These are phyloP conservation scores for Lyophyllum shimeji DNA, from an alignment of 768 basidiomycete genomes.

Conservation along the genomic window DNA sequence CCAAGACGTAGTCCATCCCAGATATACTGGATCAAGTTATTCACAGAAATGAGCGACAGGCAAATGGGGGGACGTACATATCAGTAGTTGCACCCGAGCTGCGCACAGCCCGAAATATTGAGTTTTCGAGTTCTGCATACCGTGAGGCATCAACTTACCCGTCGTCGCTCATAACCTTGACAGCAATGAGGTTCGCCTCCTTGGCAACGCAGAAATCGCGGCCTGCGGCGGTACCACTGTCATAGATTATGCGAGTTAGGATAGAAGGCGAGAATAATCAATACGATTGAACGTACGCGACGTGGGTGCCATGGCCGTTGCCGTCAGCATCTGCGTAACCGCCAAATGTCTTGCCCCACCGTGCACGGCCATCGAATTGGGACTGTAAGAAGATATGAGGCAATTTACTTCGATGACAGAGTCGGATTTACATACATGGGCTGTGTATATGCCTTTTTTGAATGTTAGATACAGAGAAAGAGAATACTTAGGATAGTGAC, in stretches of 20 bases:
- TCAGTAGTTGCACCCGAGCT: conserved; percentile 11
- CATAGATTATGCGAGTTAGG: background rate
- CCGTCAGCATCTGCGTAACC: conserved; percentile 27
- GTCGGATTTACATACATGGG: conserved; percentile 2
- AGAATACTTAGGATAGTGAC: background rate
- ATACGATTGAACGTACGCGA: conserved; percentile 24
- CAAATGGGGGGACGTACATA: background rate
- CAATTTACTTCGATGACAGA: background rate
- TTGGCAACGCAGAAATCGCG: conserved; percentile 34
- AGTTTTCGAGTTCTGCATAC: background rate
- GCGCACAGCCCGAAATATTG: background rate
- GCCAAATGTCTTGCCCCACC: conserved; percentile 38
- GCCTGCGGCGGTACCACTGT: conserved; percentile 34
- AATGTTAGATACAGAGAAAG: background rate
- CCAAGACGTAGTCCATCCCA: background rate
- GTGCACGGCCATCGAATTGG: conserved; percentile 42
- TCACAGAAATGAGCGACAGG: background rate
- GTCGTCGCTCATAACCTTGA: conserved; percentile 12
- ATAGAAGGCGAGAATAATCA: background rate
- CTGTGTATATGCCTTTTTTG: background rate
- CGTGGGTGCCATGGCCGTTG: conserved; percentile 44
- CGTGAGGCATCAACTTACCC: background rate
- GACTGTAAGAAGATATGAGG: conserved; percentile 27
- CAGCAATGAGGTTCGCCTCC: conserved; percentile 10
- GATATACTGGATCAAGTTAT: background rate